These are phyloP conservation scores for Mycena epipterygia DNA, from an alignment of 768 basidiomycete species.

Conservation along the genomic window DNA sequence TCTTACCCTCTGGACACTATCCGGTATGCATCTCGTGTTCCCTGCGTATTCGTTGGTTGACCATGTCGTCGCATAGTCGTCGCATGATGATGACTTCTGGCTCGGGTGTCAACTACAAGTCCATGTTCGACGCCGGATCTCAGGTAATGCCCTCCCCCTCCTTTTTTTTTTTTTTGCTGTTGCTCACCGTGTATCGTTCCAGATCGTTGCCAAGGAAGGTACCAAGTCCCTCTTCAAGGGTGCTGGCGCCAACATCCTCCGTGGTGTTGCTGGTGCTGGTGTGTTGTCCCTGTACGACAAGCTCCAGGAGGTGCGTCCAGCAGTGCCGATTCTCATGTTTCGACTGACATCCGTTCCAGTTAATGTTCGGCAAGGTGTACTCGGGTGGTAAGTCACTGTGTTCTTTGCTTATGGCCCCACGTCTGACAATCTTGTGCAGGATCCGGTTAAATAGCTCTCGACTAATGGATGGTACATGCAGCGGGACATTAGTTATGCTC, in stretches of 20 bases:
- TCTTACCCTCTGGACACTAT: constrained; percentile 96
- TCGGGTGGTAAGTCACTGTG: constrained; percentile 78
- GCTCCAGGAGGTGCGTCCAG: constrained; percentile 73
- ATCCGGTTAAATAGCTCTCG: constrained; percentile 57
- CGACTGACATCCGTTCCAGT: background rate
- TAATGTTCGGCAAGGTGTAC: constrained; percentile 99
- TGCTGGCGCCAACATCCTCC: constrained; percentile 95
- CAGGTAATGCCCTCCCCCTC: too few species aligned
- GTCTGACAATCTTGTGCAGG: constrained; percentile 42
- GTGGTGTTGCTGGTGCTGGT: constrained; percentile 99
- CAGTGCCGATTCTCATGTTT: background rate
- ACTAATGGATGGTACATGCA: constrained; percentile 22
- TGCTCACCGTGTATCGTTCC: background rate
- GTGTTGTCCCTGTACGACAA: constrained; percentile 99
- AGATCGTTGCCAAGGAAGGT: constrained; percentile 96
- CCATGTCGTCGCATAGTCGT: constrained; percentile 80
- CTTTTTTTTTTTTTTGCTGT: background rate
- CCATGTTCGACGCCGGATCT: constrained; percentile 96
- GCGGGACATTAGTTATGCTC: constrained; percentile 18
- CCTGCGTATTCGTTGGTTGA: constrained; percentile 16
- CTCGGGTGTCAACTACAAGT: constrained; percentile 96
- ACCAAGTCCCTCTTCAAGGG: constrained; percentile 73
- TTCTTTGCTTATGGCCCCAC: background rate
- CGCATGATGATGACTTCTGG: constrained; percentile 99
- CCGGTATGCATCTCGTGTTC: constrained; percentile 63